Evolutionary conservation across 192 early-diverging fungal species (phyloP).

Genomic region (Podila verticillata): DNA sequence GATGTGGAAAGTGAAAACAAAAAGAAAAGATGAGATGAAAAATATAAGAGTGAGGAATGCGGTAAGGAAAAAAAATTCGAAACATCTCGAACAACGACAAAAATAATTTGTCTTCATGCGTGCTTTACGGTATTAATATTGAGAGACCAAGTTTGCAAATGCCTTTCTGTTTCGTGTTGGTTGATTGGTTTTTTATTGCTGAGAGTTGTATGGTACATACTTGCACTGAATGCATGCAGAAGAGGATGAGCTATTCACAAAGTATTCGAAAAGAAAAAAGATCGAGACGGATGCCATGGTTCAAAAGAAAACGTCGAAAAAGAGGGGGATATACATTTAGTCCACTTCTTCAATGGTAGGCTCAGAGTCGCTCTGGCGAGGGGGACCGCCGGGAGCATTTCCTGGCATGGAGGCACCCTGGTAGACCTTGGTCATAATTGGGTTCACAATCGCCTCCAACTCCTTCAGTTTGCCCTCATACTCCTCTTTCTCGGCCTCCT

Average conservation of each 20-base stretch:
- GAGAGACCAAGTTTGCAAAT: too few species aligned
- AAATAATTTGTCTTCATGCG: too few species aligned
- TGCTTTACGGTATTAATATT: too few species aligned
- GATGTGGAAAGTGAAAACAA: background rate
- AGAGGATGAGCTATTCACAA: too few species aligned
- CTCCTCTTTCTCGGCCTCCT: constrained; percentile 96
- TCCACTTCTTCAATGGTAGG: constrained; percentile 82
- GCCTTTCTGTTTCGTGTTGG: background rate
- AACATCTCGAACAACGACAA: background rate
- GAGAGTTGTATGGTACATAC: background rate
- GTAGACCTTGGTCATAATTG: constrained; percentile 97
- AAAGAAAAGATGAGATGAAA: background rate
- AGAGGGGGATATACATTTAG: constrained; percentile 47
- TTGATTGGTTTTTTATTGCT: background rate
- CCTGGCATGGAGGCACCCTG: constrained; percentile 65
- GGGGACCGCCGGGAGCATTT: constrained; percentile 75
- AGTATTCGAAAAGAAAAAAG: too few species aligned
- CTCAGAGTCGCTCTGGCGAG: constrained; percentile 50
- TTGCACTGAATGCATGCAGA: too few species aligned
- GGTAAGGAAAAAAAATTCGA: background rate
- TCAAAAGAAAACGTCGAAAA: background rate
- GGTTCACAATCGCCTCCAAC: constrained; percentile 92
- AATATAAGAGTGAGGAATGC: background rate
- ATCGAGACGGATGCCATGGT: background rate
- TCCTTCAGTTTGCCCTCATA: constrained; percentile 93